These are phyloP conservation scores for Sungouiella thailandica DNA, from an alignment of 805 yeast genomes.

Conservation along the genomic window DNA sequence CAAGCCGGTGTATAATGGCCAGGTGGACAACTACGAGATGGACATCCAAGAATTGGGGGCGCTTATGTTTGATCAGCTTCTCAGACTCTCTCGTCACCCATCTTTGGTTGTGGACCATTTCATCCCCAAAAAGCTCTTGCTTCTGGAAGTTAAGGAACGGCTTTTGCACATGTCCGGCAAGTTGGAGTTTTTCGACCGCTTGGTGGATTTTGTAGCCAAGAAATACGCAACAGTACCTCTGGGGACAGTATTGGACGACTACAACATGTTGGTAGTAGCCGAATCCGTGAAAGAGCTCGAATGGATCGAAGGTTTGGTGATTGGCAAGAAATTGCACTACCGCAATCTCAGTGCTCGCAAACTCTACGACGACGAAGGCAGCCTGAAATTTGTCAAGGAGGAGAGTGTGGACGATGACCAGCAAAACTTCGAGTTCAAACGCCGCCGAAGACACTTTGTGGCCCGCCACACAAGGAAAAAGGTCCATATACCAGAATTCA, in stretches of 20 bases:
- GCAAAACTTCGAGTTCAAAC: conserved; percentile 6
- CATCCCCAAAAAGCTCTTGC: conserved; percentile 62
- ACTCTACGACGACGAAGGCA: conserved; percentile 36
- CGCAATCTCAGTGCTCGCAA: conserved; percentile 61
- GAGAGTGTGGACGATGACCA: conserved; percentile 11
- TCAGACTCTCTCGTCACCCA: conserved; percentile 59
- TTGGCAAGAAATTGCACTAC: conserved; percentile 67
- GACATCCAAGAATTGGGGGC: neutral
- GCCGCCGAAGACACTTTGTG: conserved; percentile 5
- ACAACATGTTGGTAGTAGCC: conserved; percentile 44
- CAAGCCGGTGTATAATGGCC: conserved; percentile 7
- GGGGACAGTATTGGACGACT: conserved; percentile 1
- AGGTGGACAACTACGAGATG: neutral
- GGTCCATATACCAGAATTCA: neutral
- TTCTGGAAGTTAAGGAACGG: conserved; percentile 59
- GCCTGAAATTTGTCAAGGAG: conserved; percentile 3
- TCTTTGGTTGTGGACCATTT: conserved; percentile 71
- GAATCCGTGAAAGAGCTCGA: conserved; percentile 66
- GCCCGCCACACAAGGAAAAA: conserved; percentile 1
- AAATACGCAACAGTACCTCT: conserved; percentile 6
- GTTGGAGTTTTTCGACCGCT: conserved; percentile 47
- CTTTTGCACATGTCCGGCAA: conserved; percentile 55
- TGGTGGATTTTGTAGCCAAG: conserved; percentile 35
- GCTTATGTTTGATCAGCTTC: conserved; percentile 32
- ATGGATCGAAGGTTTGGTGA: conserved; percentile 67